Evolutionary conservation across 1,284 basidiomycete genomes (phyloP).

Genomic region (Malassezia dermatis): DNA sequence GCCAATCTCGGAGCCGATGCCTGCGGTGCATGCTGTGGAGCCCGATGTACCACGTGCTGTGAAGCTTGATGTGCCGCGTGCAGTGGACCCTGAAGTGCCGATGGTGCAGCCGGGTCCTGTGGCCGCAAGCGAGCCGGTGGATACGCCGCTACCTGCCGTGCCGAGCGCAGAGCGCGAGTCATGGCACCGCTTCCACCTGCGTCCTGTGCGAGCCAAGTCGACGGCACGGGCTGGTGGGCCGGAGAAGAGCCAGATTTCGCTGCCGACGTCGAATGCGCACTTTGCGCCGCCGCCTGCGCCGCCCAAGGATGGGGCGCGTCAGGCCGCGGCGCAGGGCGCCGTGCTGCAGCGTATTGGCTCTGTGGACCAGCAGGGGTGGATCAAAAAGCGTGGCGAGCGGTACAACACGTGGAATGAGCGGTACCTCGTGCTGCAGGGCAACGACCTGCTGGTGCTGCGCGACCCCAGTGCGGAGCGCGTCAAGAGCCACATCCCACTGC

Average conservation of each 20-base stretch:
- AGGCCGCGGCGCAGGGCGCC: slow-evolving; percentile 2
- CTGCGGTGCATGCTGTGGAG: neutral
- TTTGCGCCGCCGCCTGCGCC: slow-evolving; percentile 26
- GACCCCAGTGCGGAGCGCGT: slow-evolving; percentile 54
- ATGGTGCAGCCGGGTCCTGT: neutral
- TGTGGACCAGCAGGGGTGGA: slow-evolving; percentile 57
- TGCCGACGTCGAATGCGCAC: slow-evolving; percentile 37
- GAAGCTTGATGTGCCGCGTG: neutral
- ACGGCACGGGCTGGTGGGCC: neutral
- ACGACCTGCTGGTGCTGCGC: slow-evolving; percentile 45
- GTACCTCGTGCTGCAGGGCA: slow-evolving; percentile 92
- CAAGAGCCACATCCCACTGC: slow-evolving; percentile 86
- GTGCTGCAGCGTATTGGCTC: slow-evolving; percentile 43
- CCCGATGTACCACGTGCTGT: neutral
- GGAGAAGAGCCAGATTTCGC: slow-evolving; percentile 40
- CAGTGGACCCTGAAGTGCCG: no score
- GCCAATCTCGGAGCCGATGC: neutral
- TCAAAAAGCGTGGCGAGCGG: slow-evolving; percentile 86
- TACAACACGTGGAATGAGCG: slow-evolving; percentile 88
- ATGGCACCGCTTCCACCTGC: neutral
- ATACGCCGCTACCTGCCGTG: slow-evolving; percentile 14
- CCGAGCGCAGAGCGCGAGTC: neutral
- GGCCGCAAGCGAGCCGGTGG: neutral
- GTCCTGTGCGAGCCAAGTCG: neutral
- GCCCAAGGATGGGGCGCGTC: neutral